These are phyloP conservation scores for Apiotrichum mycotoxinovorans DNA, from an alignment of 1,284 basidiomycete genomes.

Conservation along the genomic window DNA sequence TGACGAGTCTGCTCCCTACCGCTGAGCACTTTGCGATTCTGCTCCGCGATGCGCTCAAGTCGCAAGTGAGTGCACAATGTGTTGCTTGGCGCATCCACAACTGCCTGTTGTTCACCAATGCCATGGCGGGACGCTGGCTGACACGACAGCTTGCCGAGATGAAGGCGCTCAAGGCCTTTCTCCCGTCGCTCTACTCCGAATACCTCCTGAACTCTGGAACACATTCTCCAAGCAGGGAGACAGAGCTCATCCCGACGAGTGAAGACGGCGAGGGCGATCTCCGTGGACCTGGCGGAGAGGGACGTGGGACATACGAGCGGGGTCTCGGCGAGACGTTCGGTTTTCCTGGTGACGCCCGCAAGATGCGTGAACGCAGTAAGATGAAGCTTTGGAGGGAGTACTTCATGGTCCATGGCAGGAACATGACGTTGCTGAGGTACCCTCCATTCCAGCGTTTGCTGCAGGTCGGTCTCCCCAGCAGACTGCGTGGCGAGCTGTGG, in stretches of 20 bases:
- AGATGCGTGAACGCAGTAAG: slow-evolving; percentile 94
- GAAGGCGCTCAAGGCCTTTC: slow-evolving; percentile 88
- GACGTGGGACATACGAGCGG: slow-evolving; percentile 62
- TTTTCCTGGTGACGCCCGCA: slow-evolving; percentile 90
- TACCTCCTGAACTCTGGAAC: slow-evolving; percentile 58
- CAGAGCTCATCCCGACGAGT: slow-evolving; percentile 16
- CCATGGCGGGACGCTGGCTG: slow-evolving; percentile 1
- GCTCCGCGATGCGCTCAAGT: slow-evolving; percentile 83
- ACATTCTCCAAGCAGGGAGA: background rate
- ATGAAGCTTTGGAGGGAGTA: slow-evolving; percentile 95
- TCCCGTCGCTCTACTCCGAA: slow-evolving; percentile 92
- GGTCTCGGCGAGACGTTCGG: slow-evolving; percentile 84
- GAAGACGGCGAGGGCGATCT: slow-evolving; percentile 58
- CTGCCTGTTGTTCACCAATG: background rate
- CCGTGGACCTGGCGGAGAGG: slow-evolving; percentile 51
- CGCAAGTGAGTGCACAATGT: slow-evolving; percentile 55
- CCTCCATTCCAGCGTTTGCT: slow-evolving; percentile 94
- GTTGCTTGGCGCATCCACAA: background rate
- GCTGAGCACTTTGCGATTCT: slow-evolving; percentile 91
- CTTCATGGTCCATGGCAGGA: slow-evolving; percentile 56
- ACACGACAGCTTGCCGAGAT: slow-evolving; percentile 70
- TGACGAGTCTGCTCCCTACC: slow-evolving; percentile 91
- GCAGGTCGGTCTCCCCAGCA: slow-evolving; percentile 93
- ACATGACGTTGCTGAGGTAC: slow-evolving; percentile 71
- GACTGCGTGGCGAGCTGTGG: slow-evolving; percentile 96